Percentiles rank a stretch among this genome's conserved stretches.
phyloP scores from a whole-genome alignment of 1,284 basidiomycete species.

The Pulveroboletus ridleyi region DNA sequence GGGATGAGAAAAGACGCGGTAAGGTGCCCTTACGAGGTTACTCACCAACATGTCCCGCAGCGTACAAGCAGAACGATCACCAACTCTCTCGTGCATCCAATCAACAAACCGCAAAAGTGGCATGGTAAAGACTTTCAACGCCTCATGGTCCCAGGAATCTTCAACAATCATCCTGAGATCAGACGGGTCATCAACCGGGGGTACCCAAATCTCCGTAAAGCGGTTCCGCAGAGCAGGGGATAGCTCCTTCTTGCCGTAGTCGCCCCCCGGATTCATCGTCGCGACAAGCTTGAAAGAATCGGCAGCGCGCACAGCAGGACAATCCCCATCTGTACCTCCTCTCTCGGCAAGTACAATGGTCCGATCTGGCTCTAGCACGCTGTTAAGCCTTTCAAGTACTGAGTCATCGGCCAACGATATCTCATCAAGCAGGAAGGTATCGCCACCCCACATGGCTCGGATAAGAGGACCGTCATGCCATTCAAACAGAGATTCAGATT shows the following conservation, averaged over 20 bases:
- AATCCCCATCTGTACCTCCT: slow-evolving; percentile 78
- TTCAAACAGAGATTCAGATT: slow-evolving; percentile 84
- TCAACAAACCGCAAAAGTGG: slow-evolving; percentile 82
- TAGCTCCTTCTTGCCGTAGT: slow-evolving; percentile 99
- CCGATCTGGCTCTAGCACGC: slow-evolving; percentile 91
- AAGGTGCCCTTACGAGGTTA: slow-evolving; percentile 17
- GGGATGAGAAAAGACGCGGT: slow-evolving; percentile 19
- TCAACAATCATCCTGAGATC: slow-evolving; percentile 87
- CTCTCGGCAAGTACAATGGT: slow-evolving; percentile 94
- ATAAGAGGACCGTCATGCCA: slow-evolving; percentile 98
- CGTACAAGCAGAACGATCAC: slow-evolving; percentile 75
- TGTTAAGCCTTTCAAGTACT: slow-evolving; percentile 97
- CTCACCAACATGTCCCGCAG: slow-evolving; percentile 91
- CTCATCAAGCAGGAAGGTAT: slow-evolving; percentile 94
- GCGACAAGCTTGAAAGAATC: slow-evolving; percentile 89
- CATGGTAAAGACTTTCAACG: slow-evolving; percentile 65
- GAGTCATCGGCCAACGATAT: slow-evolving; percentile 99
- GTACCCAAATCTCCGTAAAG: slow-evolving; percentile 99
- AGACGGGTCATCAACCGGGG: slow-evolving; percentile 76
- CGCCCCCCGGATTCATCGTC: slow-evolving; percentile 99
- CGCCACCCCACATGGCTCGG: slow-evolving; percentile 88
- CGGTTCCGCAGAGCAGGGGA: slow-evolving; percentile 97
- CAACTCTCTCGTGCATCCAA: slow-evolving; percentile 78
- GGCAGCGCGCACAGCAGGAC: slow-evolving; percentile 72
- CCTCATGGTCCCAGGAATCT: slow-evolving; percentile 71